Conservation (phyloP, 176 grass and related monocot species). For the Aegilops bicornis region DNA sequence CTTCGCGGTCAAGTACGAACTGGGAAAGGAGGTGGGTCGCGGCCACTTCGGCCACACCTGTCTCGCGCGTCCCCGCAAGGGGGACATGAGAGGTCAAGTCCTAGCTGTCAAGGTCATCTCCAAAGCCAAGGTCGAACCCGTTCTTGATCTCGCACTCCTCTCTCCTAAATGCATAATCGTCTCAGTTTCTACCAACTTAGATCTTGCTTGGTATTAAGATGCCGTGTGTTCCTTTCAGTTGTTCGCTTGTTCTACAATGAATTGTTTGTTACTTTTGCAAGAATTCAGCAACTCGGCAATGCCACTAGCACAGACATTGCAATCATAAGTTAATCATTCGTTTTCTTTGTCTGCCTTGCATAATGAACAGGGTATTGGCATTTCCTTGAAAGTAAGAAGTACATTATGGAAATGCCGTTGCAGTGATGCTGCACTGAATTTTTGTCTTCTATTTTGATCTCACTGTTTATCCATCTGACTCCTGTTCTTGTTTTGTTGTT, state of each 20-base stretch:
- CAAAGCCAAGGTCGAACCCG: constrained; percentile 75
- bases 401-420: constrained; percentile 36
- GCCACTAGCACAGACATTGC: constrained; percentile 1
- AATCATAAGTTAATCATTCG: constrained; percentile 27
- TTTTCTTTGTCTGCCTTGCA: constrained; percentile 23
- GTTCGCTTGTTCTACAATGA: neutral
- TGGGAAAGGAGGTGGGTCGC: constrained; percentile 92
- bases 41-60: constrained; percentile 97
- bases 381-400: constrained; percentile 31
- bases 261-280: constrained; percentile 8
- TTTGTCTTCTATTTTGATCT: constrained; percentile 42
- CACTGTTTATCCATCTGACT: constrained; percentile 25
- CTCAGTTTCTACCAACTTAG: neutral
- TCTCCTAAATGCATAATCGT: constrained; percentile 18
- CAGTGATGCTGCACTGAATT: constrained; percentile 23
- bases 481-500: constrained; percentile 30
- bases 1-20: constrained; percentile 85
- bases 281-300: constrained; percentile 33
- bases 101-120: constrained; percentile 97
- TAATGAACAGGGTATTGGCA: constrained; percentile 24
- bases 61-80: constrained; percentile 77
- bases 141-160: constrained; percentile 34
- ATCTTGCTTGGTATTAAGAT: neutral
- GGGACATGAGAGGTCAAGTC: constrained; percentile 77
- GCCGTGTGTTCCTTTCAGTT: constrained; percentile 1